Evolutionary conservation across 2,329 filamentous ascomycete species (phyloP).

Genomic region (Penicillium rolfsii): DNA sequence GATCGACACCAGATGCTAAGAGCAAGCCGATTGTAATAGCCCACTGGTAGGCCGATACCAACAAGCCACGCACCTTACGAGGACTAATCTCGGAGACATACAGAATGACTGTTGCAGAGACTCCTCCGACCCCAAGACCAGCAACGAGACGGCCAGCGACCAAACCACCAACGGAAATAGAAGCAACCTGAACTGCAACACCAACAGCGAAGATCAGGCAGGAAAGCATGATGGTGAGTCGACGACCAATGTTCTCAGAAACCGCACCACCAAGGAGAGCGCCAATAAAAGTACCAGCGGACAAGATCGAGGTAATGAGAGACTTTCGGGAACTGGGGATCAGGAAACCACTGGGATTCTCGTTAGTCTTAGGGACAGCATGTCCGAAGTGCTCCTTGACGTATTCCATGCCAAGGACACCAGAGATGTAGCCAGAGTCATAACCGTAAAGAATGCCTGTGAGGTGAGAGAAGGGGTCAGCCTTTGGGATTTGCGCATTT

Average conservation of each 20-base stretch:
- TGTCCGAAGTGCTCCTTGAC: slow-evolving; percentile 49
- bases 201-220: slow-evolving; percentile 72
- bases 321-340: slow-evolving; percentile 57
- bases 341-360: slow-evolving; percentile 41
- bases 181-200: slow-evolving; percentile 67
- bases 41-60: slow-evolving; percentile 81
- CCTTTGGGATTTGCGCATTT: not conserved
- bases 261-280: slow-evolving; percentile 75
- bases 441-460: slow-evolving; percentile 41
- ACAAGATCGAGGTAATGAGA: slow-evolving; percentile 75
- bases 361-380: slow-evolving; percentile 35
- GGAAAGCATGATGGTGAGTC: slow-evolving; percentile 68
- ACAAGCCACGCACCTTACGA: slow-evolving; percentile 72
- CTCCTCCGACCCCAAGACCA: slow-evolving; percentile 77
- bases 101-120: slow-evolving; percentile 76
- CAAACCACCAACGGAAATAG: slow-evolving; percentile 60
- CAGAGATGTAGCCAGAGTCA: slow-evolving; percentile 61
- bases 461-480: not conserved
- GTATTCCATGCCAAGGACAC: slow-evolving; percentile 54
- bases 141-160: slow-evolving; percentile 74
- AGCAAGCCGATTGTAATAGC: slow-evolving; percentile 78
- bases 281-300: slow-evolving; percentile 75
- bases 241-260: slow-evolving; percentile 69
- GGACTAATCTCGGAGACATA: slow-evolving; percentile 83
- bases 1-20: slow-evolving; percentile 73